Conservation (phyloP, 2,329 filamentous ascomycete genomes). For the Diplodia seriata region DNA sequence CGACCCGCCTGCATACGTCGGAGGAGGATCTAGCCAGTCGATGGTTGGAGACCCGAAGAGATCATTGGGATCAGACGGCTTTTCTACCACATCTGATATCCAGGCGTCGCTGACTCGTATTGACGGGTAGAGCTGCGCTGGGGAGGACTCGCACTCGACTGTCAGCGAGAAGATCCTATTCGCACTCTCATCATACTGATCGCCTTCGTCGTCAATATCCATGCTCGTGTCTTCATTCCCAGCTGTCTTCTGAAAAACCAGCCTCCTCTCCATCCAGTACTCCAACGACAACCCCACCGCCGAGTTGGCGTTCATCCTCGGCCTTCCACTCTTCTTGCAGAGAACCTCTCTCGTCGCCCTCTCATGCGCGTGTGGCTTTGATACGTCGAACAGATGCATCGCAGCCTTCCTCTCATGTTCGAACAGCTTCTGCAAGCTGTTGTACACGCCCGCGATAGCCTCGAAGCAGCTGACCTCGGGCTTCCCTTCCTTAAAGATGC, state of each 20-base stretch:
- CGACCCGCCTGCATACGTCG: constrained; percentile 55
- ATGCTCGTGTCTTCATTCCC: constrained; percentile 42
- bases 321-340: constrained; percentile 73
- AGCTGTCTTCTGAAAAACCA: constrained; percentile 43
- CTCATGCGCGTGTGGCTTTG: constrained; percentile 54
- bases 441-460: constrained; percentile 75
- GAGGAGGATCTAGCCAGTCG: constrained; percentile 77
- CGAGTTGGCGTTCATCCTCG: constrained; percentile 72
- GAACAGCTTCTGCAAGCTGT: constrained; percentile 72
- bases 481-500: constrained; percentile 44
- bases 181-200: constrained; percentile 51
- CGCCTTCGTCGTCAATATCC: constrained; percentile 48
- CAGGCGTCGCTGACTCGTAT: constrained; percentile 76
- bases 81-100: constrained; percentile 71
- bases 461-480: constrained; percentile 78
- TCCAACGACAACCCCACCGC: constrained; percentile 74
- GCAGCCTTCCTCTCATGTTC: constrained; percentile 68
- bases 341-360: constrained; percentile 65
- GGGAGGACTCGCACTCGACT: constrained; percentile 66
- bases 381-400: constrained; percentile 41
- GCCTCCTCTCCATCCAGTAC: constrained; percentile 74
- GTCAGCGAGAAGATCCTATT: constrained; percentile 68
- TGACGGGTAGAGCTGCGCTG: constrained; percentile 60
- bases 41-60: constrained; percentile 54
- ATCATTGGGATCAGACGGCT: constrained; percentile 51